Conservation (phyloP, 306 rosid genomes). For the Quercus gilva region DNA sequence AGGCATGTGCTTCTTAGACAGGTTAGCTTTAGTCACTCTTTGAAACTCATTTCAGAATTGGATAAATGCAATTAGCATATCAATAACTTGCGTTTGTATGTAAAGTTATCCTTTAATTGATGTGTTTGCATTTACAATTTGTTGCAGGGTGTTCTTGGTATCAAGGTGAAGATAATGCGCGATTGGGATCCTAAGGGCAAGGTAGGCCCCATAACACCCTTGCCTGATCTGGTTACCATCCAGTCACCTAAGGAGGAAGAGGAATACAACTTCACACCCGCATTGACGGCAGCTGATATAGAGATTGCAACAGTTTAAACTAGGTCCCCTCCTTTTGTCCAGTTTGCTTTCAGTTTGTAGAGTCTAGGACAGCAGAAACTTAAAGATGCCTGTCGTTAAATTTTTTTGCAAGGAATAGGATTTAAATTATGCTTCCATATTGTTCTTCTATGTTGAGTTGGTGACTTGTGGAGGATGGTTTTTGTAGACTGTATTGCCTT, state of each 20-base stretch:
- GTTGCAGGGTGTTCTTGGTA: constrained; percentile 64
- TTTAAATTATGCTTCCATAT: background rate
- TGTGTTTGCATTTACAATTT: background rate
- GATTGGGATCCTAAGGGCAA: constrained; percentile 86
- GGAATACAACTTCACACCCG: constrained; percentile 14
- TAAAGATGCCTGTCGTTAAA: background rate
- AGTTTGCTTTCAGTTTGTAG: background rate
- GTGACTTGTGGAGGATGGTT: background rate
- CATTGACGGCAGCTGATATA: constrained; percentile 11
- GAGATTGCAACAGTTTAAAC: constrained; percentile 25
- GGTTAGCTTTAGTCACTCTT: constrained; percentile 21
- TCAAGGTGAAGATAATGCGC: constrained; percentile 74
- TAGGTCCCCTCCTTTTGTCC: background rate
- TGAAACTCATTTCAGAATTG: background rate
- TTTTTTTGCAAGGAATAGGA: background rate
- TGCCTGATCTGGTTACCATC: constrained; percentile 58
- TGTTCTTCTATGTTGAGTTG: background rate
- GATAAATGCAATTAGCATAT: background rate
- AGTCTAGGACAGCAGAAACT: background rate
- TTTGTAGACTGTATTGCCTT: background rate
- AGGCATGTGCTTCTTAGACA: constrained; percentile 53
- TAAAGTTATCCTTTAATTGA: background rate
- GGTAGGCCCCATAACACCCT: constrained; percentile 69
- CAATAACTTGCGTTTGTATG: background rate
- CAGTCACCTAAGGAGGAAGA: constrained; percentile 43